A percentile compares a stretch with the other conserved stretches of the same genome.
Conservation (phyloP, 768 basidiomycete genomes). For the Rubroboletus pulcherrimus region DNA sequence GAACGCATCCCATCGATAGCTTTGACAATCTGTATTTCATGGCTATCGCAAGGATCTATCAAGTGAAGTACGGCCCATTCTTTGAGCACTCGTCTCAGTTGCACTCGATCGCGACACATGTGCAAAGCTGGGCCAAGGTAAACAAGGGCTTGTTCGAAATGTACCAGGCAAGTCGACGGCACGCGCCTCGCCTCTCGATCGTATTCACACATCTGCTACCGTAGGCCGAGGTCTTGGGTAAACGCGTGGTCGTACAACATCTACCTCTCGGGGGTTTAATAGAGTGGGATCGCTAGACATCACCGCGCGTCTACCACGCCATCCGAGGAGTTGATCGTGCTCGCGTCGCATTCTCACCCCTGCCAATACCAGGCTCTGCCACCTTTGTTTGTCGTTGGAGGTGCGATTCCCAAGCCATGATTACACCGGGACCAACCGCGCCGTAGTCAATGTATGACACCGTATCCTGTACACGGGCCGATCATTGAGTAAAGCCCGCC, state of each 20-base stretch:
- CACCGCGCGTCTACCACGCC: background rate
- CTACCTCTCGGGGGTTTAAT: constrained; percentile 80
- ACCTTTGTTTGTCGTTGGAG: constrained; percentile 1
- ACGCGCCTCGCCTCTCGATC: background rate
- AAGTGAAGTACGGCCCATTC: constrained; percentile 85
- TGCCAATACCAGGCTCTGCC: constrained; percentile 5
- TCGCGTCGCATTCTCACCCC: constrained; percentile 13
- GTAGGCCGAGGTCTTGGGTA: constrained; percentile 86
- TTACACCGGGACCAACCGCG: background rate
- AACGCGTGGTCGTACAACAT: constrained; percentile 96
- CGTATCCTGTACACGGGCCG: background rate
- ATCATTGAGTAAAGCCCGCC: background rate
- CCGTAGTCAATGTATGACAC: background rate
- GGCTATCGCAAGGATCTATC: constrained; percentile 70
- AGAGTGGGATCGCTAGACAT: constrained; percentile 49
- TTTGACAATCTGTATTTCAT: constrained; percentile 77
- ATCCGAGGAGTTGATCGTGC: constrained; percentile 19
- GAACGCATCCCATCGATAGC: constrained; percentile 18
- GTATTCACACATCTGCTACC: constrained; percentile 6
- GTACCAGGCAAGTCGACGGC: constrained; percentile 65
- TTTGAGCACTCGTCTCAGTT: constrained; percentile 91
- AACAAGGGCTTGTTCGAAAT: constrained; percentile 91
- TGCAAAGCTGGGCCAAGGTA: constrained; percentile 88
- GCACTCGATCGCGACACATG: constrained; percentile 80
- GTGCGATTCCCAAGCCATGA: constrained; percentile 11